Conservation (phyloP, 345 rosid genomes). For the Stellera chamaejasme region DNA sequence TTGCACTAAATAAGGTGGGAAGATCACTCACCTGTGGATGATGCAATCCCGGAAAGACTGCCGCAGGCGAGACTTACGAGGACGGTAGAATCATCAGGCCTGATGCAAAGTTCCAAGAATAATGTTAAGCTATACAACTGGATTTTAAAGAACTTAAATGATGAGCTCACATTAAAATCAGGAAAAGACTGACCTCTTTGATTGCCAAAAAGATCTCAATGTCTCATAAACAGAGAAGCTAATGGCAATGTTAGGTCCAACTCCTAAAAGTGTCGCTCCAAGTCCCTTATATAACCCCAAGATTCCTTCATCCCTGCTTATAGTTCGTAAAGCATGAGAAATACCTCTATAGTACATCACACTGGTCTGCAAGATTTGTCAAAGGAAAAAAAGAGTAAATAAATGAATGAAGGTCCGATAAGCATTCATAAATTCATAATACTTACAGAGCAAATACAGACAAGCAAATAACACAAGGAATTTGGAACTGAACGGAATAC, state of each 20-base stretch:
- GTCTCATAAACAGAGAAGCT: constrained; percentile 85
- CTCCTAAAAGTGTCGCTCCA: constrained; percentile 87
- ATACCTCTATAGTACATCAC: constrained; percentile 73
- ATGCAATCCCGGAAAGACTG: constrained; percentile 95
- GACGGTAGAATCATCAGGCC: constrained; percentile 72
- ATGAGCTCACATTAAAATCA: background rate
- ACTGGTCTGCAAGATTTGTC: constrained; percentile 50
- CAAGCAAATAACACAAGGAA: no score
- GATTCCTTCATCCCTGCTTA: constrained; percentile 66
- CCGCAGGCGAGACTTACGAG: constrained; percentile 85
- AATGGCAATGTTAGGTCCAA: constrained; percentile 89
- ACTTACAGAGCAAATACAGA: no score
- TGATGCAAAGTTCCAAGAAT: constrained; percentile 14
- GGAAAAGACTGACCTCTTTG: constrained; percentile 46
- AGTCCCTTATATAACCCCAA: constrained; percentile 90
- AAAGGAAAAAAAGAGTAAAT: background rate
- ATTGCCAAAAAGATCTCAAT: constrained; percentile 73
- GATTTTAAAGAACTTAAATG: background rate
- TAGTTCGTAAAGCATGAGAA: constrained; percentile 68
- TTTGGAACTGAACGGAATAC: no score
- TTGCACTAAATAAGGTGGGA: constrained; percentile 6
- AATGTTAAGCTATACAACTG: no score
- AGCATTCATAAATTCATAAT: no score
- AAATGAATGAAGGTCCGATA: background rate
- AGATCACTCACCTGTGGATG: constrained; percentile 75